Evolutionary conservation across 208 protist species (phyloP), one percentile per base, ranked within the genome.

Genomic region (Wallacemonas sp.): DNA sequence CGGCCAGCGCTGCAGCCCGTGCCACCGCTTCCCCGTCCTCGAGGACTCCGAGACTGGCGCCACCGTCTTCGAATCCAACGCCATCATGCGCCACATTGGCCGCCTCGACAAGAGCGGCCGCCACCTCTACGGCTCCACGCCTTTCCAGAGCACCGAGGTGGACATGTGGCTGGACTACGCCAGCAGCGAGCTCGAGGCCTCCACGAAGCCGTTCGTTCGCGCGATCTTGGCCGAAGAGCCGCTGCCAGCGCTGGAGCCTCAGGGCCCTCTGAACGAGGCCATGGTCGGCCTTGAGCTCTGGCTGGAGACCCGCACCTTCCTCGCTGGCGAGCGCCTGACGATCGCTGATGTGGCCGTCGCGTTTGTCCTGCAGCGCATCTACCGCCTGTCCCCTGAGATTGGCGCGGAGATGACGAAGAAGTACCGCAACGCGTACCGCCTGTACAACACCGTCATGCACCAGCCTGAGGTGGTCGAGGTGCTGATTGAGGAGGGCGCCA

Each of bases 111-210:
- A 77, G 72, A 81, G 67, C 62, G 74, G 74, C 54, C 66, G 38
- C 34, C 78, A 85, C 46, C 85, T 95, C 8, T 93, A 93, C 70
- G 91, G 91, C 58, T 8, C 38, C 62, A 92, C 82, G 3, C 78
- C 74, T 2, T 92, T 84, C 69, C 82, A 96, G 76, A 65, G 29
- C 48, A 80, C 71, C 30, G 85, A 93, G 73, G 80, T 94, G 19
- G 91, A 96, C 76, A 86, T 82, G 81, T 96, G 91, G 91, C 66
- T 96, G 14, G 91, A 96, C 77, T 94, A 94, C 66, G 72, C 78
- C 9, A 43, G 70, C 17, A 83, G 60, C 5, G 91, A 96, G 76
- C 49, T 96, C 36, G 75, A 83, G 48, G 43, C 72, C 34, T 30
- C 47, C 33, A 72, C 30, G 34, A 44, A 64, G 14, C 81, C 78